Evolutionary conservation across 495 filamentous ascomycete genomes (phyloP), one percentile per base, ranked within the genome.

Genomic region (Neurospora cerealis): DNA sequence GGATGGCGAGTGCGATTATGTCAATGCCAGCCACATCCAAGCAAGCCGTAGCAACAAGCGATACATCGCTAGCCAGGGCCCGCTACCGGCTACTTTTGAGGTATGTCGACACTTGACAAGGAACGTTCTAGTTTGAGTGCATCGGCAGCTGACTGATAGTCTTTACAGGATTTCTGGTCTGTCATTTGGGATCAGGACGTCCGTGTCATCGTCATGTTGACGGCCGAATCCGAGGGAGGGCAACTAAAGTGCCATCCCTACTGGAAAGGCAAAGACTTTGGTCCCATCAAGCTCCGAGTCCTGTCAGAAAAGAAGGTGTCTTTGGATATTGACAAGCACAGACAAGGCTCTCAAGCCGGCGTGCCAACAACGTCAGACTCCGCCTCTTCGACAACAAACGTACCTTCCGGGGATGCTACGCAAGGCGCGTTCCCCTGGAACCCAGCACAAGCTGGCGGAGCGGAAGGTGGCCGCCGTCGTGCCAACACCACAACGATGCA

Each of bases 111-210:
- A 34, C 28, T 28, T 36, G 54, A 66, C 11, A 28, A 32, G 28
- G 54, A 66, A 66, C 15, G 34, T 34, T 21, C 24, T 70, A 60
- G 38, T 60, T 66, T 69, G 15, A 21, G 70, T 62, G 38, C n/a
- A 36, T 38, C 5, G 19, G 17, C 32, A 73, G 77, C 86, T 90
- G 79, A 90, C 80, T 36, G 34, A 32, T n/a, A n/a, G 10, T 38
- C 28, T 66, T 66, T 66, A 48, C 81, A 97, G 95, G 96, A 99
- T 82, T 99, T 99, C 78, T 99, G 96, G 96, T 94, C 93, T 66
- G 91, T 98, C 28, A 87, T 98, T 62, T 99, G 96, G 96, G 95
- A 98, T 79, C 92, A 98, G 83, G 94, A 98, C 79, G 90, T 96
- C 34, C 90, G 94, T 71, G 92, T 98, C 38, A 89, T 99, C 72